Base-by-base conservation (phyloP, 2,329 filamentous ascomycete genomes). In the Paraphaeosphaeria sporulosa region DNA sequence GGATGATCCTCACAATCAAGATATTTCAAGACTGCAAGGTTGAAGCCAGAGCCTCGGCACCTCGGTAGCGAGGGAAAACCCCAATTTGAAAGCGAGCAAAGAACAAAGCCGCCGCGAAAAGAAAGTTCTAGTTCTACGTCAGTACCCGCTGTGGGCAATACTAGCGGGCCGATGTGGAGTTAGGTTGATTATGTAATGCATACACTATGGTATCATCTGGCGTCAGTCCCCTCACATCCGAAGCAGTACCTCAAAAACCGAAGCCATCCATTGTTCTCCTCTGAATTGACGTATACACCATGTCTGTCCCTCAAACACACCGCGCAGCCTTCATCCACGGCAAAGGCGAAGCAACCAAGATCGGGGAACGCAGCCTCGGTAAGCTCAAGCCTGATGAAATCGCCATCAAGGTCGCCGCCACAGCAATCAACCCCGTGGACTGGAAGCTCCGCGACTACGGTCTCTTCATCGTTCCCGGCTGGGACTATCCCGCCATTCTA, bases 371-470 rank as follows among this genome's bases (percentile, higher is more conserved):
- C 3, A 62, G 71, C 0, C 84, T 82, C 0, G 82, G 81, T 4
- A 79, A 78, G 8, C 80, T 83, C 44, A 81, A 82, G 0, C 79
- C 80, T 19, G 68, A 66, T 32, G 82, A 85, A 46, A 72, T 85
- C 54, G 81, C 85, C 25, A 71, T 85, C 56, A 78, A 70, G 1
- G 79, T 84, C 64, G 81, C 82, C 53, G 80, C 82, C 3, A 69
- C 84, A 5, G 83, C 82, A 15, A 69, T 85, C 40, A 85, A 85
- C 61, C 82, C 83, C 2, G 76, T 82, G 53, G 83, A 85, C 59
- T 58, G 21, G 53, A 48, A 72, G 48, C 79, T 81, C 72, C 82
- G 80, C n/a, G 72, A 78, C 25, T 62, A 70, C 6, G 83, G 81
- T 17, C 40, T 60, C 13, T 73, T 83, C 57, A 76, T 79, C 50